Conservation (phyloP, 169 alveolate species). For the Eimeria tenella region DNA sequence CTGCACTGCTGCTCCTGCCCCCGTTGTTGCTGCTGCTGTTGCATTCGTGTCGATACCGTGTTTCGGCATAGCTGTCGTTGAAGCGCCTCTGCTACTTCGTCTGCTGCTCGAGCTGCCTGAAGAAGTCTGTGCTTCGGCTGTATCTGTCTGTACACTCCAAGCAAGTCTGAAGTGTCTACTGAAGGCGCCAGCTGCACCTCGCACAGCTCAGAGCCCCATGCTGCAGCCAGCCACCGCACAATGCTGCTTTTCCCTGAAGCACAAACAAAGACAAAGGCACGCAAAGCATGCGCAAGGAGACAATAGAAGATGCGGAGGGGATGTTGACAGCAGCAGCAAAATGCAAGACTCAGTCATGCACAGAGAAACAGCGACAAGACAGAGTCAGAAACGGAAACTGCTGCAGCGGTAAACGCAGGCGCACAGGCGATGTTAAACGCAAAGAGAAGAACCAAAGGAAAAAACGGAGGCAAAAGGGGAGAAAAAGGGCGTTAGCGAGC, state of each 20-base stretch:
- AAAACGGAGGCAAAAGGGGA: too few species aligned
- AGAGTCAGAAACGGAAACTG: too few species aligned
- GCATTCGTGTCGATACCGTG: neutral
- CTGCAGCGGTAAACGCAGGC: too few species aligned
- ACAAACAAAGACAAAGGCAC: neutral
- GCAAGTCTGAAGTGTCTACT: conserved; percentile 83
- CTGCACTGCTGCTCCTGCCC: neutral
- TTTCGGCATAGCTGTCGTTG: neutral
- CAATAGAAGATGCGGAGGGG: too few species aligned
- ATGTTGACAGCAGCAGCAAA: too few species aligned
- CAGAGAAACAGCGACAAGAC: too few species aligned
- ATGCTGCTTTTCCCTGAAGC: conserved; percentile 76
- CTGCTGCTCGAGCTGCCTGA: conserved; percentile 25
- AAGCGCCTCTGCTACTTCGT: conserved; percentile 7
- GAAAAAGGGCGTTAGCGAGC: neutral
- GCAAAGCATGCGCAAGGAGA: neutral
- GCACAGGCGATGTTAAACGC: too few species aligned
- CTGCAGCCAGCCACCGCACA: conserved; percentile 81
- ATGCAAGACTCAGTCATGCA: too few species aligned
- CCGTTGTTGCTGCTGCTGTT: neutral
- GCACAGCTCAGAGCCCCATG: conserved; percentile 61
- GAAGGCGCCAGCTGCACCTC: conserved; percentile 83
- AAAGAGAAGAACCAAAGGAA: too few species aligned
- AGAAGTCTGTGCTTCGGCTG: conserved; percentile 32
- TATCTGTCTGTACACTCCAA: conserved; percentile 83